Base-by-base conservation (phyloP, 2,329 filamentous ascomycete genomes). In the Curvularia lunata region DNA sequence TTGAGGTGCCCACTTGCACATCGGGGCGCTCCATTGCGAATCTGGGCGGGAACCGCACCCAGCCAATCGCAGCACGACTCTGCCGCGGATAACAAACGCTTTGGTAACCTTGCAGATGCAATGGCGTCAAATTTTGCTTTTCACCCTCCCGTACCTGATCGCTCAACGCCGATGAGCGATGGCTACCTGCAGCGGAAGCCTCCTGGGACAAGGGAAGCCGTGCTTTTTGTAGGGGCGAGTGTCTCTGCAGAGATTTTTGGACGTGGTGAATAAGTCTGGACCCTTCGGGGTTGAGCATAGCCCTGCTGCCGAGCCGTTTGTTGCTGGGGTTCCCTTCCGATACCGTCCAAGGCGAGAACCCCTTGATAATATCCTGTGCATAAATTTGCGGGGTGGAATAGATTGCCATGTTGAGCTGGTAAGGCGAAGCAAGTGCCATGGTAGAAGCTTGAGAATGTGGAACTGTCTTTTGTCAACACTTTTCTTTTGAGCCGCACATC, bases 21-120 rank as follows among this genome's bases (percentile, higher is more conserved):
- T n/a, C 49, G 46, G 42, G 27, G n/a, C 34, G 40, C 30, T 54
- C 38, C 10, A 38, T 49, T 16, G 37, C 18, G n/a, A 54, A 13
- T 28, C 43, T 53, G 48, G 50, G 28, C 13, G 45, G 28, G 7
- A 30, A 9, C 7, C 2, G 10, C 28, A 30, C 10, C 28, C 58
- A 63, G 52, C 66, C 65, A 68, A 70, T 66, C n/a, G 49, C 25
- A 41, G 50, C 19, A 48, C 63, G 59, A 69, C 54, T 61, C 61
- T 64, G 62, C 65, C 67, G 62, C 67, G 64, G 65, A 66, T 32
- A 62, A 55, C 58, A 55, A 37, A 53, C 62, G 56, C 58, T 59
- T 55, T 48, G 58, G 53, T 58, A 61, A 59, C 56, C 37, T 30
- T 57, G 55, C 52, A 55, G 53, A 48, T 55, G 50, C 19, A n/a